Conservation (phyloP, 345 rosid genomes). For the Hibiscus mutabilis region DNA sequence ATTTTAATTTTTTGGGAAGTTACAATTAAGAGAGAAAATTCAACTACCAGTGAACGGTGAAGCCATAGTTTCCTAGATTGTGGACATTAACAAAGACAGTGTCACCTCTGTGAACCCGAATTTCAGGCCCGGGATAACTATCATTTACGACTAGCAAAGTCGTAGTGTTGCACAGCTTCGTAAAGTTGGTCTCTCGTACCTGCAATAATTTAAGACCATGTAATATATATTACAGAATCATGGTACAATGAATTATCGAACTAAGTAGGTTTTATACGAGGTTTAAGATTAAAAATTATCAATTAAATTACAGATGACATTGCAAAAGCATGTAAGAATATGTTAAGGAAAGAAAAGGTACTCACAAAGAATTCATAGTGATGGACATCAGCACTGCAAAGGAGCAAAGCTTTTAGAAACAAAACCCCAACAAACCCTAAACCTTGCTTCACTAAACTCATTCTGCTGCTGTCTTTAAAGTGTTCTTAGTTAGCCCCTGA, state of each 20-base stretch:
- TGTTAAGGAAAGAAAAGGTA: not conserved
- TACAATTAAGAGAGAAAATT: not conserved
- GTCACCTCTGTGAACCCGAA: conserved; percentile 36
- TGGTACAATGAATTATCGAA: too few relatives aligned
- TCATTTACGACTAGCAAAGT: conserved; percentile 37
- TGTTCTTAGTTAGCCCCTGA: not conserved
- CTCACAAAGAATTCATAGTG: conserved; percentile 5
- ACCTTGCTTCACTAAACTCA: not conserved
- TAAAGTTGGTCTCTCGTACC: conserved; percentile 25
- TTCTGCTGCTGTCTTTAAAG: not conserved
- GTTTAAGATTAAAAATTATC: too few relatives aligned
- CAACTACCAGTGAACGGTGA: conserved; percentile 20
- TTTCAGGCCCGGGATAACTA: conserved; percentile 38
- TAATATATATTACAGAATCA: not conserved
- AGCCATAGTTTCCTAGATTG: conserved; percentile 36
- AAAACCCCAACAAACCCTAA: not conserved
- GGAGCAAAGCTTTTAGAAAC: not conserved
- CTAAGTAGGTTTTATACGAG: too few relatives aligned
- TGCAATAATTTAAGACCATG: not conserved
- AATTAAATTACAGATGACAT: too few relatives aligned
- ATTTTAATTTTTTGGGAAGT: not conserved
- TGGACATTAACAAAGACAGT: conserved; percentile 34
- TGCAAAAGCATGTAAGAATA: not conserved
- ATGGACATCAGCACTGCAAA: conserved; percentile 7
- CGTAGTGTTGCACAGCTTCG: conserved; percentile 29